Percentiles rank a stretch among this genome's conserved stretches.
These are phyloP conservation scores for Cardamine occulta DNA, from an alignment of 345 rosid genomes.

Conservation along the genomic window DNA sequence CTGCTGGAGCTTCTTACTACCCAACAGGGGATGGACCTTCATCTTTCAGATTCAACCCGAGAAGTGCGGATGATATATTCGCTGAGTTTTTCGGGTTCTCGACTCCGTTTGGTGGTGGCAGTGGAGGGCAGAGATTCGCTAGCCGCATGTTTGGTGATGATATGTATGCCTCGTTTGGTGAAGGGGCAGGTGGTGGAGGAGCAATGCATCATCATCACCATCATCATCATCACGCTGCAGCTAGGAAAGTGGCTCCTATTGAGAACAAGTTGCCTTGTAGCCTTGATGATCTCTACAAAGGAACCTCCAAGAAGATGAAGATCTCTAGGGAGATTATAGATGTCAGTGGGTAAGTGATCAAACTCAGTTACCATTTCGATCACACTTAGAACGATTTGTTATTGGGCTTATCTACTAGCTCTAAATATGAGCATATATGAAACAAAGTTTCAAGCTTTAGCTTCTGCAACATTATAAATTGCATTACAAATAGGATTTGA, in stretches of 20 bases:
- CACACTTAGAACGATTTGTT: neutral
- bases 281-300: conserved; percentile 66
- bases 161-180: conserved; percentile 58
- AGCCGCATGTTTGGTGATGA: conserved; percentile 70
- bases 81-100: conserved; percentile 73
- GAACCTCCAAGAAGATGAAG: conserved; percentile 69
- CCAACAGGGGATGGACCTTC: conserved; percentile 72
- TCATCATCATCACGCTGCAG: conserved; percentile 39
- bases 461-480: neutral
- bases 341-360: conserved; percentile 52
- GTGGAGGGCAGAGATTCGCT: conserved; percentile 54
- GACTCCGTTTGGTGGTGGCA: conserved; percentile 53
- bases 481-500: neutral
- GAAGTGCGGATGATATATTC: conserved; percentile 70
- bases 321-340: conserved; percentile 61
- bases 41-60: conserved; percentile 63
- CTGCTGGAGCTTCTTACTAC: conserved; percentile 74
- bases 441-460: neutral
- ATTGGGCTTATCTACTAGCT: neutral
- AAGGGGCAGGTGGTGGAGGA: conserved; percentile 51
- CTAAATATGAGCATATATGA: neutral
- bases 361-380: conserved; percentile 1
- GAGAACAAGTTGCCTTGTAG: conserved; percentile 61
- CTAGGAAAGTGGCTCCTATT: conserved; percentile 56
- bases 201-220: conserved; percentile 48